Evolutionary conservation across 2,329 filamentous ascomycete genomes (phyloP).

Genomic region (Huntiella bhutanensis): DNA sequence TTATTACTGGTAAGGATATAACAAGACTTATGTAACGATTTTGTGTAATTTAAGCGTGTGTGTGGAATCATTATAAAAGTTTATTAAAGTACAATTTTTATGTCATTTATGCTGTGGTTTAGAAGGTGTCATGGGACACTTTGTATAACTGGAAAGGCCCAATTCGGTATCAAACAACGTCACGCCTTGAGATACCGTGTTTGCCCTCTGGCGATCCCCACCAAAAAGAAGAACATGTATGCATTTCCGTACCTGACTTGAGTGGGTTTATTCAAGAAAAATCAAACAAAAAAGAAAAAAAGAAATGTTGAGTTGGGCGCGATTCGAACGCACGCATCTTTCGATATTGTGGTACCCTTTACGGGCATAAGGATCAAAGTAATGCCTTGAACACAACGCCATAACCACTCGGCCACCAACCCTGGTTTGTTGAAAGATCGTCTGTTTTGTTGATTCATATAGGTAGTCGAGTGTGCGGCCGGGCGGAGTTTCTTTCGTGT

Average conservation of each 20-base stretch:
- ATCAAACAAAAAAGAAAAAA: background rate
- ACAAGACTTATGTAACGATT: too few species aligned
- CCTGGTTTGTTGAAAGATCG: background rate
- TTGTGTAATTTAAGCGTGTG: too few species aligned
- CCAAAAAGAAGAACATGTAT: background rate
- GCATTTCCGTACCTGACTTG: background rate
- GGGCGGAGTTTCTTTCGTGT: too few species aligned
- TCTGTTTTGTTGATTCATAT: too few species aligned
- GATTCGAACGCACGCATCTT: slow-evolving; percentile 12
- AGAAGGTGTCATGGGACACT: background rate
- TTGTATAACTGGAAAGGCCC: background rate
- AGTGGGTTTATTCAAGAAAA: background rate
- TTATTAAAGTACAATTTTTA: too few species aligned
- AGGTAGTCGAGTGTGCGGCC: too few species aligned
- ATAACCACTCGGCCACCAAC: slow-evolving; percentile 11
- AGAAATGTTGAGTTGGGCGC: slow-evolving; percentile 10
- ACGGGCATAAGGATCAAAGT: slow-evolving; percentile 11
- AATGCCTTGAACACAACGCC: slow-evolving; percentile 8
- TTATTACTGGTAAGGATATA: background rate
- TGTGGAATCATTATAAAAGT: too few species aligned
- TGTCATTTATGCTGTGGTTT: background rate
- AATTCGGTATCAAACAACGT: background rate
- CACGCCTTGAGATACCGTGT: background rate
- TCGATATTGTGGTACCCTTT: slow-evolving; percentile 12
- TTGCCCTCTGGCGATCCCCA: background rate